Evolutionary conservation across 768 basidiomycete species (phyloP).

Genomic region (Exidia glandulosa): DNA sequence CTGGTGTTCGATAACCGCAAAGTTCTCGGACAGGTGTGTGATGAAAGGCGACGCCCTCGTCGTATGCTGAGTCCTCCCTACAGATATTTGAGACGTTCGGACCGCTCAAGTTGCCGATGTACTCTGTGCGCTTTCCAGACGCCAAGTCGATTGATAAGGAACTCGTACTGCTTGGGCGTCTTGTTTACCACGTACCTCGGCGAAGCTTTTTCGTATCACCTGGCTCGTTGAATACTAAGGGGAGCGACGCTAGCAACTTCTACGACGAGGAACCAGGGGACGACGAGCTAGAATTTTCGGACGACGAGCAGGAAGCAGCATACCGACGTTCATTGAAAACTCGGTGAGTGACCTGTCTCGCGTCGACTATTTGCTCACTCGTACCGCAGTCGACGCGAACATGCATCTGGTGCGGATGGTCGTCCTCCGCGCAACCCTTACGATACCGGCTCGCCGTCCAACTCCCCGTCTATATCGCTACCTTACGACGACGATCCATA

Average conservation of each 20-base stretch:
- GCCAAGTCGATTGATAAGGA: conserved; percentile 49
- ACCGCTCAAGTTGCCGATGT: conserved; percentile 80
- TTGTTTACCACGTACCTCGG: conserved; percentile 74
- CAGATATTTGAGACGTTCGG: conserved; percentile 95
- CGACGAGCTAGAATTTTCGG: conserved; percentile 87
- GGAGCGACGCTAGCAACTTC: conserved; percentile 90
- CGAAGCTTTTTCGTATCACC: conserved; percentile 81
- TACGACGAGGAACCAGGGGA: conserved; percentile 91
- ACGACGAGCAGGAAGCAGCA: conserved; percentile 83
- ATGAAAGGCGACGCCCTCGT: conserved; percentile 1
- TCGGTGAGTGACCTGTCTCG: conserved; percentile 28
- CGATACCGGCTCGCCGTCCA: too few relatives aligned
- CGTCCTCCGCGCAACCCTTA: too few relatives aligned
- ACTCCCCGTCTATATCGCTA: too few relatives aligned
- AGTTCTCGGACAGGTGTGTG: conserved; percentile 81
- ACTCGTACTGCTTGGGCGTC: conserved; percentile 41
- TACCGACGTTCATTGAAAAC: conserved; percentile 51
- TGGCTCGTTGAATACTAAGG: conserved; percentile 59
- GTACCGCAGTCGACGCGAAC: neutral
- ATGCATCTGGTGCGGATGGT: too few relatives aligned
- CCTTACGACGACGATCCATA: neutral
- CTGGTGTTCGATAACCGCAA: conserved; percentile 83
- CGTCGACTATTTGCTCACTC: neutral
- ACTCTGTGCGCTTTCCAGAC: conserved; percentile 73
- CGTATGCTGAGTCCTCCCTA: conserved; percentile 10